Conservation (phyloP, 2,329 filamentous ascomycete genomes). For the Fusarium zealandicum region DNA sequence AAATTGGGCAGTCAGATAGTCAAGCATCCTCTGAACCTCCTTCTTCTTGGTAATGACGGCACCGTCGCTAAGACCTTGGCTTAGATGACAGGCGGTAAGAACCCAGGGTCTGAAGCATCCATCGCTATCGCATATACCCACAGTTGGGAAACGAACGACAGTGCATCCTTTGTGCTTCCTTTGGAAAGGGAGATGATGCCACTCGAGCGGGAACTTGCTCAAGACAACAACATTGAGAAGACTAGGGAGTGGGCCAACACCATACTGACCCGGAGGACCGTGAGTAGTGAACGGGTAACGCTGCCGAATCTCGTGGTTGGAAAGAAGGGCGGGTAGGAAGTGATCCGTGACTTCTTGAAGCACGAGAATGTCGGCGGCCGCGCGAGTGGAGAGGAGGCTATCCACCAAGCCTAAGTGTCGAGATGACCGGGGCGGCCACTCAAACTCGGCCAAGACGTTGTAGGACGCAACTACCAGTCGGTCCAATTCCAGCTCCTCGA, state of each 20-base stretch:
- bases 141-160: constrained; percentile 52
- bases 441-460: constrained; percentile 61
- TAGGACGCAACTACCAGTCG: constrained; percentile 57
- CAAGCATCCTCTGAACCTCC: constrained; percentile 60
- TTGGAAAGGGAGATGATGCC: constrained; percentile 61
- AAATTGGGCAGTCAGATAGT: constrained; percentile 53
- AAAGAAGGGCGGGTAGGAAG: constrained; percentile 64
- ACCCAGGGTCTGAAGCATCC: constrained; percentile 50
- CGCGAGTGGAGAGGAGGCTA: constrained; percentile 53
- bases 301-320: constrained; percentile 52
- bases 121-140: constrained; percentile 15
- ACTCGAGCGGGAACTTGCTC: constrained; percentile 62
- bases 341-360: constrained; percentile 72
- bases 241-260: constrained; percentile 63
- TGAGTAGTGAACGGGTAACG: constrained; percentile 65
- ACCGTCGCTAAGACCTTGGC: constrained; percentile 65
- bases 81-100: constrained; percentile 67
- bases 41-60: constrained; percentile 63
- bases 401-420: constrained; percentile 54
- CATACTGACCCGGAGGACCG: constrained; percentile 59
- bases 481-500: constrained; percentile 7
- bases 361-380: constrained; percentile 56
- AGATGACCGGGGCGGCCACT: constrained; percentile 52
- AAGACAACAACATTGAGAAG: constrained; percentile 68
- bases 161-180: constrained; percentile 65